Percentiles rank a stretch among this genome's conserved stretches.
Conservation (phyloP, 352 stramenopile genomes). For the Globisporangium heterothallicum region DNA sequence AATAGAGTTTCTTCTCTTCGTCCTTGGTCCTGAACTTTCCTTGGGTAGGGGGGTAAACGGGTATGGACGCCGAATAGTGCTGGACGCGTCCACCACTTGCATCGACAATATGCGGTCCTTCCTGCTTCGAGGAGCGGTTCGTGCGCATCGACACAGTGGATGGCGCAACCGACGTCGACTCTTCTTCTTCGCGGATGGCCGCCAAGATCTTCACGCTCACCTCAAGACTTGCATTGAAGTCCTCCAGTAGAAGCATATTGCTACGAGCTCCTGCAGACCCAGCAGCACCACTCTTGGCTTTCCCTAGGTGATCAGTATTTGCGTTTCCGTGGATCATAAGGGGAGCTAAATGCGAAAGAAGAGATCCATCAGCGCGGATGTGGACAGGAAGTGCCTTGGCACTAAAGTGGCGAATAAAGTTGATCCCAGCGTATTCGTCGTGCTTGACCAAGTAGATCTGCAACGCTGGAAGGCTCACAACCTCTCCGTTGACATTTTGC, state of each 20-base stretch:
- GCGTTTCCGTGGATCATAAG: slow-evolving; percentile 54
- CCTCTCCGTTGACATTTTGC: slow-evolving; percentile 43
- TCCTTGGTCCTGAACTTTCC: slow-evolving; percentile 41
- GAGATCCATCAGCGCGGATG: slow-evolving; percentile 72
- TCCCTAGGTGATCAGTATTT: slow-evolving; percentile 12
- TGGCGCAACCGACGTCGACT: slow-evolving; percentile 34
- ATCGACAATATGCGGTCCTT: slow-evolving; percentile 7
- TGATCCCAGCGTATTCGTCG: slow-evolving; percentile 79
- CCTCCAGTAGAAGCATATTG: slow-evolving; percentile 50
- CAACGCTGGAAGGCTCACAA: slow-evolving; percentile 56
- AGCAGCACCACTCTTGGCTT: slow-evolving; percentile 21
- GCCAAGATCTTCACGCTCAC: slow-evolving; percentile 70
- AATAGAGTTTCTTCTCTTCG: slow-evolving; percentile 83
- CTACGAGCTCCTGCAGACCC: slow-evolving; percentile 31
- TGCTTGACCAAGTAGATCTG: slow-evolving; percentile 79
- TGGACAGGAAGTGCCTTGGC: slow-evolving; percentile 64
- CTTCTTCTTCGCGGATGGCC: slow-evolving; percentile 56
- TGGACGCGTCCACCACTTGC: slow-evolving; percentile 8
- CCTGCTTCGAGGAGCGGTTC: slow-evolving; percentile 20
- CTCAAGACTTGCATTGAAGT: slow-evolving; percentile 71
- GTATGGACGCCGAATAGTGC: slow-evolving; percentile 9
- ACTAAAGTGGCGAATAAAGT: slow-evolving; percentile 86
- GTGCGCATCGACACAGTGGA: slow-evolving; percentile 27
- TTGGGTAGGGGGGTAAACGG: slow-evolving; percentile 20
- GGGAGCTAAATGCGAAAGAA: slow-evolving; percentile 72